Conservation (phyloP, 345 rosid genomes). For the Sisymbrium altissimum region DNA sequence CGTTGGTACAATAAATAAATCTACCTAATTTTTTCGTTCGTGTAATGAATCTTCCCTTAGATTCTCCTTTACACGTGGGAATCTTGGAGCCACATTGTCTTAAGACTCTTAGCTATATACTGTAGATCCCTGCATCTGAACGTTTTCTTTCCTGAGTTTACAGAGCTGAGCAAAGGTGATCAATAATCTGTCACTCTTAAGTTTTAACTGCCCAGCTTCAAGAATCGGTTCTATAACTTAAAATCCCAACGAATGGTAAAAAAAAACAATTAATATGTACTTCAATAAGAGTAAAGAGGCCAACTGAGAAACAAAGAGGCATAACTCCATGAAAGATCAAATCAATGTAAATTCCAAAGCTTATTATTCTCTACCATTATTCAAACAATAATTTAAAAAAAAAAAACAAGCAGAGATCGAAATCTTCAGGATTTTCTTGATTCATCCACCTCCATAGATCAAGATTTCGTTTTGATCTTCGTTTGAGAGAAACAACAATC, state of each 20-base stretch:
- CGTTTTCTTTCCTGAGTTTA: background rate
- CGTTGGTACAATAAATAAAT: constrained; percentile 33
- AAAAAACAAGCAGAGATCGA: background rate
- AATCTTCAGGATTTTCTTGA: constrained; percentile 9
- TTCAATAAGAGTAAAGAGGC: background rate
- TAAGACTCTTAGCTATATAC: background rate
- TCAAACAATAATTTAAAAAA: background rate
- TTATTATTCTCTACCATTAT: constrained; percentile 24
- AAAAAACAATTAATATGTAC: background rate
- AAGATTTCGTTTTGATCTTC: background rate
- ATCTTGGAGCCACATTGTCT: background rate
- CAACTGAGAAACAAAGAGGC: background rate
- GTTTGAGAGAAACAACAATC: background rate
- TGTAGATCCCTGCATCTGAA: background rate
- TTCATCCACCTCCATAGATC: background rate
- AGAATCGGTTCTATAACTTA: background rate
- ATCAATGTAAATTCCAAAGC: background rate
- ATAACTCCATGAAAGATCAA: background rate
- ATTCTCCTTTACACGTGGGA: constrained; percentile 33
- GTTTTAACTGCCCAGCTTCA: background rate
- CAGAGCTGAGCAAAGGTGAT: background rate
- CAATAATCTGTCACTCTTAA: background rate
- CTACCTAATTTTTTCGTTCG: constrained; percentile 37
- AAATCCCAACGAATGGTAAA: background rate
- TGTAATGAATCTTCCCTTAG: constrained; percentile 44